These are phyloP conservation scores for Parascedosporium putredinis DNA, from an alignment of 2,329 filamentous ascomycete species.

Conservation along the genomic window DNA sequence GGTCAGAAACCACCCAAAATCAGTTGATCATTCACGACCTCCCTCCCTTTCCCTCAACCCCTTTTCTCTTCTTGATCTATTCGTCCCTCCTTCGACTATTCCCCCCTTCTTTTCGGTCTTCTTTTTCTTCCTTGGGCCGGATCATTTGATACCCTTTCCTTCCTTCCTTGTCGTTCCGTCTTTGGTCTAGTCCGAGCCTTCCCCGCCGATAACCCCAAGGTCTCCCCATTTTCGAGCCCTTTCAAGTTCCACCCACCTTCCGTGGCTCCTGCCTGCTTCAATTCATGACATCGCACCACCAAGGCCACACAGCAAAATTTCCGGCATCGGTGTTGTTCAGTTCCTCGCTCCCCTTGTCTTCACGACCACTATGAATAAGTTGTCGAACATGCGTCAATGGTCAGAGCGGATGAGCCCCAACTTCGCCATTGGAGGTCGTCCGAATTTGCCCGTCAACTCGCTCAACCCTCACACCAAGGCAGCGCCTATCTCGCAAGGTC, in stretches of 20 bases:
- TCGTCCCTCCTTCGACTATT: constrained; percentile 16
- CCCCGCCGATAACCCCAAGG: constrained; percentile 9
- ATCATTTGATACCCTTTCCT: constrained; percentile 14
- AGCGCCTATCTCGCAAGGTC: constrained; percentile 36
- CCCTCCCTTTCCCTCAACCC: constrained; percentile 16
- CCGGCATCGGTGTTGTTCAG: constrained; percentile 3
- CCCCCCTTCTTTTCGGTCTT: constrained; percentile 12
- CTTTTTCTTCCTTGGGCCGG: constrained; percentile 12
- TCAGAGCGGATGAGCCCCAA: constrained; percentile 59
- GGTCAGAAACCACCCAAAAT: constrained; percentile 9
- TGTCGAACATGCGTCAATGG: constrained; percentile 64
- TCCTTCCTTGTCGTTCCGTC: constrained; percentile 13
- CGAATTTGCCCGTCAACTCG: constrained; percentile 43
- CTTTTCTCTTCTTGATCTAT: constrained; percentile 18
- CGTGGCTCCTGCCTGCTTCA: neutral
- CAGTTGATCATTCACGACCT: constrained; percentile 2
- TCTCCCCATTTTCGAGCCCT: constrained; percentile 17
- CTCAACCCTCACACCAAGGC: constrained; percentile 50
- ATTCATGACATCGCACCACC: constrained; percentile 20
- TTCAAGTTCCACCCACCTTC: constrained; percentile 15
- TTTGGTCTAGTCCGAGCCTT: constrained; percentile 10
- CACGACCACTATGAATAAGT: constrained; percentile 52
- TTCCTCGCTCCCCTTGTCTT: neutral
- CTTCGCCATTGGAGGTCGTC: constrained; percentile 50
- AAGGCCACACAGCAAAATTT: neutral